These are phyloP conservation scores for Stramenopiles sp. DNA, from an alignment of 352 stramenopile species.

Conservation along the genomic window DNA sequence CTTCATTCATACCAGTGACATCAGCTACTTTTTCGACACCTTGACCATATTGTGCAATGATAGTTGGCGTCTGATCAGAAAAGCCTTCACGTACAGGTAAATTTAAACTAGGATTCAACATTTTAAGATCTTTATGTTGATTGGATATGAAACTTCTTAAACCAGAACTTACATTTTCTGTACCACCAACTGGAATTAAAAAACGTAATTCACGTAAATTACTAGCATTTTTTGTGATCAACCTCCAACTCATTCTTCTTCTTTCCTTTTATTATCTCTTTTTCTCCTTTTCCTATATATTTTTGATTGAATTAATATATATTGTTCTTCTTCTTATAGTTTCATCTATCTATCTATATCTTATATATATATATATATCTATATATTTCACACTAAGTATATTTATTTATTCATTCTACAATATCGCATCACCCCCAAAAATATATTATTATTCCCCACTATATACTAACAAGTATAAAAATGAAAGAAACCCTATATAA, in stretches of 20 bases:
- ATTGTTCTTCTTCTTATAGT: too few species aligned
- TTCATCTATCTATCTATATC: too few species aligned
- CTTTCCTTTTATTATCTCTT: background rate
- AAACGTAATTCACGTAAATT: background rate
- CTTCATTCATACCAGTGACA: background rate
- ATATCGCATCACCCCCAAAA: too few species aligned
- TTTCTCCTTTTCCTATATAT: too few species aligned
- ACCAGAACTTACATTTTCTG: background rate
- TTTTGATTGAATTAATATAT: too few species aligned
- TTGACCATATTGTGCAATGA: background rate
- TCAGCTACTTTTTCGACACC: background rate
- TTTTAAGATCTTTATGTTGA: constrained; percentile 2
- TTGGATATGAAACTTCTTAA: background rate
- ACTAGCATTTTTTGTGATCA: background rate
- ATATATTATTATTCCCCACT: too few species aligned
- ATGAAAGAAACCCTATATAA: too few species aligned
- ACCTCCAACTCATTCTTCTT: background rate
- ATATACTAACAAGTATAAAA: too few species aligned
- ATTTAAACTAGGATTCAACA: background rate
- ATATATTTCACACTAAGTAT: too few species aligned
- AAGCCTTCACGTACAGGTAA: background rate
- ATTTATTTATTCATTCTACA: too few species aligned
- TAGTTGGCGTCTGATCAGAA: background rate
- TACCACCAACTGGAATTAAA: background rate
- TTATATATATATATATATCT: too few species aligned